Percentiles rank a stretch among this genome's conserved stretches.
Evolutionary conservation across 1,284 basidiomycete genomes (phyloP).

Genomic region (Grifola frondosa): DNA sequence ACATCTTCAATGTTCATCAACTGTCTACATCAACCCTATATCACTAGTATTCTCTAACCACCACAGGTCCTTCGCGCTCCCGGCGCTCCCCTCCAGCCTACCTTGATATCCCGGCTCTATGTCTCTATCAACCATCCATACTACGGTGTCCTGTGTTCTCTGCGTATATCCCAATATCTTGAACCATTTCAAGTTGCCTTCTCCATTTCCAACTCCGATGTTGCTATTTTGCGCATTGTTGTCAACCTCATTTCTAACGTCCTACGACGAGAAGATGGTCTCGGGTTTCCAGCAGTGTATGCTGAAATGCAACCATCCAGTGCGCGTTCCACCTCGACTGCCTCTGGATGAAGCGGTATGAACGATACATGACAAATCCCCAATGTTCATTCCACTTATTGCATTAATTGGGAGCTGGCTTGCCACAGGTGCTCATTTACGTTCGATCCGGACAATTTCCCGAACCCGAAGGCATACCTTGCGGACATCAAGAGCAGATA

Average conservation of each 20-base stretch:
- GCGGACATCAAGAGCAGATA: conserved; percentile 64
- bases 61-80: too few relatives aligned
- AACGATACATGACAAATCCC: conserved; percentile 43
- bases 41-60: too few relatives aligned
- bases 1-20: too few relatives aligned
- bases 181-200: conserved; percentile 32
- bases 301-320: conserved; percentile 60
- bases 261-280: conserved; percentile 64
- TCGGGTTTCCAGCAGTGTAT: conserved; percentile 68
- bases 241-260: conserved; percentile 71
- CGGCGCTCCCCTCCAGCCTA: too few relatives aligned
- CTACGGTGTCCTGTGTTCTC: too few relatives aligned
- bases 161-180: conserved; percentile 33
- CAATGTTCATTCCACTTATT: neutral
- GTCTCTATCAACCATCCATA: conserved; percentile 34
- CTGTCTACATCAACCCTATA: too few relatives aligned
- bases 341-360: conserved; percentile 79
- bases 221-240: too few relatives aligned
- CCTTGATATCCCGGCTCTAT: conserved; percentile 53
- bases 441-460: conserved; percentile 73
- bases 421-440: conserved; percentile 63
- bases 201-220: too few relatives aligned
- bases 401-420: neutral
- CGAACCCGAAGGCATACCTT: conserved; percentile 65
- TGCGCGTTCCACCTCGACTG: conserved; percentile 75